Base-by-base conservation (phyloP, 2,329 filamentous ascomycete species). In the Xylariaceae sp. region DNA sequence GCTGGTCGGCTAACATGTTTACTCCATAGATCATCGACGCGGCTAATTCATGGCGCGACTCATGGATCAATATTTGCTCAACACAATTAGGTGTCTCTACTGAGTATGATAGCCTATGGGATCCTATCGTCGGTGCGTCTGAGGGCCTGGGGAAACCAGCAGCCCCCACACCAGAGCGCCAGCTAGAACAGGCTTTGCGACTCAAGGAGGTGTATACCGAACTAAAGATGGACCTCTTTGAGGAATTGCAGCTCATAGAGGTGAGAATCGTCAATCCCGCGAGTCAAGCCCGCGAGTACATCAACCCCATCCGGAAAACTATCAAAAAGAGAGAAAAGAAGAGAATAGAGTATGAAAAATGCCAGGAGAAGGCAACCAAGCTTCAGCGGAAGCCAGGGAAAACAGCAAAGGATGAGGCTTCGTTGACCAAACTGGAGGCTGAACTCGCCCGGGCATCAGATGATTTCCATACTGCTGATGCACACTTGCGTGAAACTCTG, bases 281-380 rank as follows among this genome's bases (percentile, higher is more conserved):
- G 3, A 81, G 80, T 54, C 80, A 86, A 50, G 87, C 87, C 6
- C 86, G 83, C 64, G 82, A 86, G 50, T 81, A 74, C 51, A 77
- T 92, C 56, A 81, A 85, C 60, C 84, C 87, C 2, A 77, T 94
- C 68, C 85, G 87, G 65, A 94, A 91, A 73, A 86, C 85, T 1
- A 89, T 95, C 66, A 94, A 92, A 73, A 91, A 89, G 70, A 78
- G 90, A 46, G 88, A 94, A 67, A 88, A 91, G 64, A 88, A 85
- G 72, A 86, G 89, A 51, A 69, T 91, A 56, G 90, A 95, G 68
- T 94, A 85, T 66, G 90, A 95, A 71, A 83, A 87, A 62, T 85
- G 85, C 62, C 84, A 89, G 69, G 81, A 85, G 62, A 84, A 85
- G 58, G 84, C 85, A 37, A 85, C 88, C 65, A 83, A 81, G 63